phyloP scores from a whole-genome alignment of 768 basidiomycete species.

The Polyporus arcularius region DNA sequence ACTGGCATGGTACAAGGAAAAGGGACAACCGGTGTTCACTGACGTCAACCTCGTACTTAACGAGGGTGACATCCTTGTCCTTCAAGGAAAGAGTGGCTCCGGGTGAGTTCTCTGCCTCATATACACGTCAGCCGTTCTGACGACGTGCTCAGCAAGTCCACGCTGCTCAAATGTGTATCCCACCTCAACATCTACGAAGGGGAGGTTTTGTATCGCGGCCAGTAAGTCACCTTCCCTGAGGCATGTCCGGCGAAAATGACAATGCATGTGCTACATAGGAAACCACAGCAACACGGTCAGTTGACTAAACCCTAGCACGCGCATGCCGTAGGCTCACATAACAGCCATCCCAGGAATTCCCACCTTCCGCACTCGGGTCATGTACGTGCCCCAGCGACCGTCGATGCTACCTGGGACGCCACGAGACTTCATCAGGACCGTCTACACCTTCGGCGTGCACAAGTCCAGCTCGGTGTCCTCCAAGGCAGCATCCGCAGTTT shows the following conservation, averaged over 20 bases:
- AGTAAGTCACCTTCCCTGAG: conserved; percentile 42
- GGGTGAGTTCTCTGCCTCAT: conserved; percentile 45
- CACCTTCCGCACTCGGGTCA: conserved; percentile 71
- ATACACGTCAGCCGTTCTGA: not conserved
- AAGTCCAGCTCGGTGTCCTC: conserved; percentile 23
- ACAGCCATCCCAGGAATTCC: conserved; percentile 59
- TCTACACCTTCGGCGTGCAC: conserved; percentile 54
- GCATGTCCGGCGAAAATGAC: not conserved
- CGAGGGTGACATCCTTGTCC: conserved; percentile 72
- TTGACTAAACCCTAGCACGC: too few species aligned
- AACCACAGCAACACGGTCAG: not conserved
- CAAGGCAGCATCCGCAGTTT: conserved; percentile 23
- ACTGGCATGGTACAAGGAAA: conserved; percentile 49
- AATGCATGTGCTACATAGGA: not conserved
- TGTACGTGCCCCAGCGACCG: conserved; percentile 88
- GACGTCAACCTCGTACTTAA: conserved; percentile 61
- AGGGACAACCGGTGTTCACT: conserved; percentile 56
- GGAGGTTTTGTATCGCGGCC: conserved; percentile 63
- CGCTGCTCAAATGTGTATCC: conserved; percentile 81
- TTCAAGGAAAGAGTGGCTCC: conserved; percentile 80
- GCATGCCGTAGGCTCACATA: too few species aligned
- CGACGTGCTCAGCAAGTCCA: conserved; percentile 51
- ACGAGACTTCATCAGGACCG: conserved; percentile 61
- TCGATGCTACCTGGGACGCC: conserved; percentile 86
- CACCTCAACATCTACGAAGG: conserved; percentile 76